Evolutionary conservation across 257 asterid species (phyloP).

Genomic region (Datura wrightii): DNA sequence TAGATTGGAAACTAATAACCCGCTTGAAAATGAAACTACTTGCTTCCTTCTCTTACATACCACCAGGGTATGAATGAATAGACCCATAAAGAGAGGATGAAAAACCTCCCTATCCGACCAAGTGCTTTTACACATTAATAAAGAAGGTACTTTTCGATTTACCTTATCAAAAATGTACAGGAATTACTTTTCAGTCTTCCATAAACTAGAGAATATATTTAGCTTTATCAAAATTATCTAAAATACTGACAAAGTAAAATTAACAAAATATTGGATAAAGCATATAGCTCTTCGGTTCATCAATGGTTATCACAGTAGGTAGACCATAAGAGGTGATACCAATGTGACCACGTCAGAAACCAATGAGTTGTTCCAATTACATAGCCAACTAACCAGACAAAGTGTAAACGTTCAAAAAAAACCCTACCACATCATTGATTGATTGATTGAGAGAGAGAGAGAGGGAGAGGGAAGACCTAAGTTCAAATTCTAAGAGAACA

Average conservation of each 20-base stretch:
- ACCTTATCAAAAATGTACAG: background rate
- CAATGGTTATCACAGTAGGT: background rate
- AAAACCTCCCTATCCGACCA: background rate
- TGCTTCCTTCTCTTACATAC: background rate
- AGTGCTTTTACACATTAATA: background rate
- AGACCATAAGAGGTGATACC: background rate
- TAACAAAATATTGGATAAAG: background rate
- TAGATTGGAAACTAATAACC: constrained; percentile 7
- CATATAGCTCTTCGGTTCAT: constrained; percentile 6
- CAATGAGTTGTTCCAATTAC: background rate
- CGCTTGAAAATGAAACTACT: background rate
- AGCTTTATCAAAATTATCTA: constrained; percentile 14
- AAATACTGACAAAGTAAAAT: background rate
- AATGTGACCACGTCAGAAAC: constrained; percentile 5
- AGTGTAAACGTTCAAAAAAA: background rate
- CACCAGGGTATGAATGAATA: background rate
- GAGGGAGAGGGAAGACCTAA: background rate
- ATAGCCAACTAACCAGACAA: constrained; percentile 2
- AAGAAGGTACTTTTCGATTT: background rate
- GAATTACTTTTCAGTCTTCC: constrained; percentile 16
- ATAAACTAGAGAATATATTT: constrained; percentile 13
- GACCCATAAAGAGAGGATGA: background rate
- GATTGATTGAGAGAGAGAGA: background rate
- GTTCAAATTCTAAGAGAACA: background rate
- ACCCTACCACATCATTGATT: background rate